These are phyloP conservation scores for Ceratocystis cacaofunesta DNA, from an alignment of 2,329 filamentous ascomycete species.

Conservation along the genomic window DNA sequence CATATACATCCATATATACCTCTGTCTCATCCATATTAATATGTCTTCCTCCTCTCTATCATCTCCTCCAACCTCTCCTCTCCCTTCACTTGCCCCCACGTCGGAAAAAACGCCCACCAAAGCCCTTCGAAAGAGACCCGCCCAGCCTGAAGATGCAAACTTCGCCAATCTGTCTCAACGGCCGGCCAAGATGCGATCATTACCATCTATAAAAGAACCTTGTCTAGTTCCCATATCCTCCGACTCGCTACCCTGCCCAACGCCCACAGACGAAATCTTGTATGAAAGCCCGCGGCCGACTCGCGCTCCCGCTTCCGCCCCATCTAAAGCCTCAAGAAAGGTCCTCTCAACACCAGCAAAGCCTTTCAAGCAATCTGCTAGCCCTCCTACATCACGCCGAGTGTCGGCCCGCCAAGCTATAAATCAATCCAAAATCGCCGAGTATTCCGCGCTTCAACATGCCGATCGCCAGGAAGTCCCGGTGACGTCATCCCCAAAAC, in stretches of 20 bases:
- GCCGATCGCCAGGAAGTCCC: neutral
- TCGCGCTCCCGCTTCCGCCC: neutral
- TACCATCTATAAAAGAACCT: too few relatives aligned
- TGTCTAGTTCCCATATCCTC: too few relatives aligned
- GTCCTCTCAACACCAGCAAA: neutral
- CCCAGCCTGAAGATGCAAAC: too few relatives aligned
- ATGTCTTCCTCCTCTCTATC: neutral
- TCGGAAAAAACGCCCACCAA: neutral
- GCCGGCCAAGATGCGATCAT: too few relatives aligned
- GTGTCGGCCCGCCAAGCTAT: constrained; percentile 1
- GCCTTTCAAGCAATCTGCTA: neutral
- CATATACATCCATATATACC: too few relatives aligned
- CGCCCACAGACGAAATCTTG: too few relatives aligned
- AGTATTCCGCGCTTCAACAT: neutral
- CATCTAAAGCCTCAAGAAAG: neutral
- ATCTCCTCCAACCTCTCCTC: neutral
- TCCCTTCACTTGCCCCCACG: neutral
- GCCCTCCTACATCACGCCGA: neutral
- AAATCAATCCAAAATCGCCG: neutral
- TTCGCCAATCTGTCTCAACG: too few relatives aligned
- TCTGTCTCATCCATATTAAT: neutral
- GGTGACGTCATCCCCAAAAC: neutral
- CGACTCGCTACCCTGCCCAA: too few relatives aligned
- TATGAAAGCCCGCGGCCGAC: too few relatives aligned
- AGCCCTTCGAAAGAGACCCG: too few relatives aligned